Base-by-base conservation (phyloP, 257 asterid genomes). In the Prunella vulgaris region DNA sequence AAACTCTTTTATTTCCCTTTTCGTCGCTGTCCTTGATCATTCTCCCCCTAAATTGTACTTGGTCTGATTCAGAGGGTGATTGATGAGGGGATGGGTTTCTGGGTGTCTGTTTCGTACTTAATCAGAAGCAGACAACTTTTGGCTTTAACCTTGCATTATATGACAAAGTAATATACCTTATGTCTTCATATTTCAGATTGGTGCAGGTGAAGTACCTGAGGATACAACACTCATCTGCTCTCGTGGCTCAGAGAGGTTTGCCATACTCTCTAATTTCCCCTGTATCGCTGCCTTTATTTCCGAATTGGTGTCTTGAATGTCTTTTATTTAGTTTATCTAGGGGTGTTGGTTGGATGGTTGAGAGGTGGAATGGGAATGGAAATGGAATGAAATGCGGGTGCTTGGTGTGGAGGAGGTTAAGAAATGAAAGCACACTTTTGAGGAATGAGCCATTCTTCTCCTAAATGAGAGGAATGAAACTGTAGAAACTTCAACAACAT, bases 171-270 rank as follows among this genome's bases (percentile, higher is more conserved):
- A 53, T 24, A n/a, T 60, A 62, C 72, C 71, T 79, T 73, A 61
- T 67, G 32, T 60, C 24, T 71, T 76, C 66, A 20, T 66, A 70
- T 76, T 63, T 69, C 92, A 94, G 99, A 85, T 89, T 80, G 99
- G 99, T 54, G 91, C 91, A 1, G 97, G 99, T 52, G 92, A 91
- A 57, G 79, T 82, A 72, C 97, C 99, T 73, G 97, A 88, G 68
- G 97, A 90, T 77, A 90, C 99, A 72, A 87, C 92, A 48, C 96
- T 94, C 69, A 69, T 83, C 66, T 94, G 99, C 79, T 81, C 96
- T 70, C 90, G 89, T 24, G 90, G 84, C 52, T 94, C 90, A 49
- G 99, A 94, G 83, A 94, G 99, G 99, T 94, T 71, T 82, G 88
- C 66, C 38, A 5, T 54, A 40, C 59, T 64, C 60, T 25, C 20